Base-by-base conservation (phyloP, 164 flowering plant genomes). In the Piper betle region DNA sequence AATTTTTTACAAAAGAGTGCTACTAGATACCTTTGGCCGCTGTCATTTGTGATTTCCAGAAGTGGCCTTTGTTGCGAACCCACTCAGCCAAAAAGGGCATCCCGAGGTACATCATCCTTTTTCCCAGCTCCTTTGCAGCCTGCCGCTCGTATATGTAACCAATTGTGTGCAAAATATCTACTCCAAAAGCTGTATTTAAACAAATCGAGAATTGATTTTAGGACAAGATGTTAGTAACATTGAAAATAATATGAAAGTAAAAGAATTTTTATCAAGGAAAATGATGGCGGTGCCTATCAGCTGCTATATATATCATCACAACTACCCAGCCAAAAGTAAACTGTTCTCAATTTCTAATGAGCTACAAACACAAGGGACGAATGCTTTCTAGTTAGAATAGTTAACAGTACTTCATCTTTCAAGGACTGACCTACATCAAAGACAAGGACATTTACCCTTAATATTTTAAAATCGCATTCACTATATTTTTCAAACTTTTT, bases 11-110 rank as follows among this genome's bases (percentile, higher is more conserved):
- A 40, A 55, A 13, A 17, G 53, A 15, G 61, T 37, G 17, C 0
- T n/a, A 55, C 5, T 4, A 55, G 17, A 61, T 71, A 87, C 96
- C 96, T 83, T 86, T 92, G 57, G 98, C 93, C 63, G 98, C 96
- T 33, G 93, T 87, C 17, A 89, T 66, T 74, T 87, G 96, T 52
- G 98, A 87, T 66, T 80, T 89, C 91, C 89, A 87, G 67, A 80
- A 79, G 62, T 87, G 96, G 5, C 98, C 96, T 65, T 89, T 92
- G 56, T 81, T 84, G 12, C 93, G 84, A 67, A 92, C 93, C 96
- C 96, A 92, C 65, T 92, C 93, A 6, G 98, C 84, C 74, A 92
- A 13, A 73, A 92, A 92, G 37, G 96, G 98, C 53, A 92, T 83
- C 11, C 98, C 93, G 6, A 92, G 79, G 67, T 84, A 92, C n/a